Base-by-base conservation (phyloP, 2,329 filamentous ascomycete species). In the Ilyonectria destructans region DNA sequence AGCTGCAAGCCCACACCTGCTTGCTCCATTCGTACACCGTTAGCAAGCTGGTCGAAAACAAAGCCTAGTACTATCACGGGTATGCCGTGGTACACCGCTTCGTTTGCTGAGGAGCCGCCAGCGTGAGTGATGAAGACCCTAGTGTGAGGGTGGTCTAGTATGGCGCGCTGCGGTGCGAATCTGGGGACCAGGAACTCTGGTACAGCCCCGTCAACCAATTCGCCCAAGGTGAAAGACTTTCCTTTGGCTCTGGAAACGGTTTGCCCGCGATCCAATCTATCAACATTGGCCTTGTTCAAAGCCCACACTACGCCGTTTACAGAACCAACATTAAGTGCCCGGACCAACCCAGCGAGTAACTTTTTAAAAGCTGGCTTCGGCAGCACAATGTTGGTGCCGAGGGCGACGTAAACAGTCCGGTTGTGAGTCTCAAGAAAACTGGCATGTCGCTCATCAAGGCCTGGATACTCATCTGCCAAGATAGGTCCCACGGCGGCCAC, bases 341-440 rank as follows among this genome's bases (percentile, higher is more conserved):
- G 15, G n/a, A n/a, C 26, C 26, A 52, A 19, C 19, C 26, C 48
- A 4, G 26, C 26, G n/a, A 58, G 26, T 15, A 58, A 31, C 15
- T 33, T 40, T 48, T 46, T 4, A n/a, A 48, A 37, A 15, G 26
- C 21, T 17, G 8, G 31, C 10, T 26, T 29, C 2, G 43, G 56
- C n/a, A 48, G 21, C 56, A 46, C 23, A n/a, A 58, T 29, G 13
- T 58, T 26, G 6, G 43, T 48, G 12, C 55, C 55, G n/a, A 58
- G 19, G 17, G 29, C 45, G 3, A 48, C 43, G 13, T 58, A 48
- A 5, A 58, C 40, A 29, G 26, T 23, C 33, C 29, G 26, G 15
- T 2, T 46, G 29, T 15, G 29, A 21, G 29, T 29, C 19, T 21
- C 26, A 7, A 48, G 29, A 8, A 48, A 57, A 1, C 10, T 17